Percentiles rank a stretch among this genome's conserved stretches.
These are phyloP conservation scores for Earliella scabrosa DNA, from an alignment of 1,284 basidiomycete genomes.

Conservation along the genomic window DNA sequence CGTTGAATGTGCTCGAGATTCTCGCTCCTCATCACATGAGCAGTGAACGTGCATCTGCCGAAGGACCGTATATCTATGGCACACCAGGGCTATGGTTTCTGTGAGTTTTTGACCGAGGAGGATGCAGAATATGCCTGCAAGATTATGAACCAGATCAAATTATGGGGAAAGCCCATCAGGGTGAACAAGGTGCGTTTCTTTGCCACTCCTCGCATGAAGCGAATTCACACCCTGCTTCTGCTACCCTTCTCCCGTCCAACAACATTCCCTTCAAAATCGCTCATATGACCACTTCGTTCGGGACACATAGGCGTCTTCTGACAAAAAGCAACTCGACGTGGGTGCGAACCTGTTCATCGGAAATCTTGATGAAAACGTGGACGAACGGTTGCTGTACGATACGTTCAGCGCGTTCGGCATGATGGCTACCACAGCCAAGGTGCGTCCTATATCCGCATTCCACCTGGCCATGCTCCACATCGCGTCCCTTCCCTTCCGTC, in stretches of 20 bases:
- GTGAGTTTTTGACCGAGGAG: conserved; percentile 97
- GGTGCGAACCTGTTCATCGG: conserved; percentile 86
- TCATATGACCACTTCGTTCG: not conserved
- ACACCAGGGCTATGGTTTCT: conserved; percentile 99
- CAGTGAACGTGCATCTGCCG: conserved; percentile 99
- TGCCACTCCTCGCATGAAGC: not conserved
- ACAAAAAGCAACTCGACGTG: conserved; percentile 97
- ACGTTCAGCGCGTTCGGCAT: conserved; percentile 95
- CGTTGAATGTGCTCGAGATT: too few species aligned
- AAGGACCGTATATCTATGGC: conserved; percentile 98
- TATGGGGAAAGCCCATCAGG: conserved; percentile 97
- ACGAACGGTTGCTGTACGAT: conserved; percentile 92
- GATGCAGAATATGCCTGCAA: conserved; percentile 99
- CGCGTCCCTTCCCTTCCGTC: conserved; percentile 5
- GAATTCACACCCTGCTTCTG: conserved; percentile 1
- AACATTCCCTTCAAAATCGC: not conserved
- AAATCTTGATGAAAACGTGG: conserved; percentile 92
- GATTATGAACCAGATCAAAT: conserved; percentile 99
- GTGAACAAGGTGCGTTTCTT: conserved; percentile 87
- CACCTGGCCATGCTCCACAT: conserved; percentile 11
- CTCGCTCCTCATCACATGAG: too few species aligned
- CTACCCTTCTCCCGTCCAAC: not conserved
- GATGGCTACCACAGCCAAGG: conserved; percentile 94
- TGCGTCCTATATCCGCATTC: conserved; percentile 42
- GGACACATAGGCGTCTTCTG: conserved; percentile 77